A percentile compares a stretch with the other conserved stretches of the same genome.
Evolutionary conservation across 768 basidiomycete species (phyloP).

Genomic region (Leccinum variicolor): DNA sequence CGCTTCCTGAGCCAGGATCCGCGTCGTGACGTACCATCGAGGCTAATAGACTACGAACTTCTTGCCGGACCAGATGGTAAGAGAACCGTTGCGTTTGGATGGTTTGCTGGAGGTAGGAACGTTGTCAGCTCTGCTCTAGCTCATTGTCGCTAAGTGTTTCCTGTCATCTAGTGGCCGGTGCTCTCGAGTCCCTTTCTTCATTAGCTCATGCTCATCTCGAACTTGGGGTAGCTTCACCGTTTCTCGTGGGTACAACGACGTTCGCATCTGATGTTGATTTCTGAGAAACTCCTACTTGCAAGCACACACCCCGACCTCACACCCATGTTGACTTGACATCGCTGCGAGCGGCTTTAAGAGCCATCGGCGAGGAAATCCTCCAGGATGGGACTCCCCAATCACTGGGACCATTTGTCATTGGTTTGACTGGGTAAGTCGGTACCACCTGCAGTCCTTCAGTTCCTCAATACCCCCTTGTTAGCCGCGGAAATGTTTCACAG

Average conservation of each 20-base stretch:
- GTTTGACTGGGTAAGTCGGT: conserved; percentile 69
- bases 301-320: conserved; percentile 79
- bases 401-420: conserved; percentile 76
- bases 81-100: conserved; percentile 86
- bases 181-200: conserved; percentile 74
- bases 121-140: background rate
- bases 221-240: conserved; percentile 76
- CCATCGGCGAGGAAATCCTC: conserved; percentile 55
- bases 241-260: conserved; percentile 53
- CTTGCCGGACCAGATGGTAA: conserved; percentile 61
- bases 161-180: conserved; percentile 64
- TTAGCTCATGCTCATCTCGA: conserved; percentile 79
- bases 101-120: conserved; percentile 80
- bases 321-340: conserved; percentile 56
- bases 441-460: background rate
- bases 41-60: conserved; percentile 84
- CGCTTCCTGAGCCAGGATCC: conserved; percentile 47
- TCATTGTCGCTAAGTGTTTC: background rate
- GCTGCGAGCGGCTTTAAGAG: conserved; percentile 50
- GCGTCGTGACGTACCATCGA: conserved; percentile 32
- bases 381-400: conserved; percentile 55
- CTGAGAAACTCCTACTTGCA: background rate
- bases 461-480: conserved; percentile 24
- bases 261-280: background rate
- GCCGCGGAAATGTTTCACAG: conserved; percentile 77